Base-by-base conservation (phyloP, 2,329 filamentous ascomycete species). In the Seiridium unicorne region DNA sequence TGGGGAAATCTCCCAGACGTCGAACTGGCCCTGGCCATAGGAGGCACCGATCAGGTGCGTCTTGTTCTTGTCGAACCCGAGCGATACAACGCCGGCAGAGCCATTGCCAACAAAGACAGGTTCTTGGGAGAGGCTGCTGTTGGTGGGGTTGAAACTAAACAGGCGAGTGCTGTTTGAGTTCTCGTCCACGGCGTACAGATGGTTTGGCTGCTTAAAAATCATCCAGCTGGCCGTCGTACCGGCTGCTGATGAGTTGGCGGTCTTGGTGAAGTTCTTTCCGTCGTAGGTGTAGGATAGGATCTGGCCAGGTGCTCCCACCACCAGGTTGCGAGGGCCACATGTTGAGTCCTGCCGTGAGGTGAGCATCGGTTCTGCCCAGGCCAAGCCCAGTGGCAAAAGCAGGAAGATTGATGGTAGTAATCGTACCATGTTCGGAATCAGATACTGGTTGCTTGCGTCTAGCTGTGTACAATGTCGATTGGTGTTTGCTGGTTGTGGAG, bases 121-220 rank as follows among this genome's bases (percentile, higher is more conserved):
- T 35, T 65, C 60, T 13, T 47, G 44, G 2, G 57, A 61, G 1
- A 78, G 67, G 44, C 67, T 67, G 62, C 72, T 71, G 46, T 64
- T 65, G 42, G 64, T 62, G 4, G 68, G 62, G 61, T 79, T 72
- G 38, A 80, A 70, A 18, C 67, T 71, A 65, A 79, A 80, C 13
- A 77, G 66, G 60, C 75, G 73, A n/a, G 78, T 69, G 49, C 69
- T 65, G 55, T 70, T 68, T 63, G 73, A 71, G 64, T 76, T 77
- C 74, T 84, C 82, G 62, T 84, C 75, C 26, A 80, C 77, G 49
- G 78, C 77, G 61, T 81, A 83, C 48, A 84, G 61, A 4, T 70
- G 65, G 65, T 76, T 72, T 34, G 75, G 74, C 18, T 70, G 61
- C 54, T 73, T 74, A 67, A 75, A 76, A 44, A 74, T 69, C 69